A percentile compares a stretch with the other conserved stretches of the same genome.
Evolutionary conservation across 2,329 filamentous ascomycete species (phyloP).

Genomic region (Xylariales sp.): DNA sequence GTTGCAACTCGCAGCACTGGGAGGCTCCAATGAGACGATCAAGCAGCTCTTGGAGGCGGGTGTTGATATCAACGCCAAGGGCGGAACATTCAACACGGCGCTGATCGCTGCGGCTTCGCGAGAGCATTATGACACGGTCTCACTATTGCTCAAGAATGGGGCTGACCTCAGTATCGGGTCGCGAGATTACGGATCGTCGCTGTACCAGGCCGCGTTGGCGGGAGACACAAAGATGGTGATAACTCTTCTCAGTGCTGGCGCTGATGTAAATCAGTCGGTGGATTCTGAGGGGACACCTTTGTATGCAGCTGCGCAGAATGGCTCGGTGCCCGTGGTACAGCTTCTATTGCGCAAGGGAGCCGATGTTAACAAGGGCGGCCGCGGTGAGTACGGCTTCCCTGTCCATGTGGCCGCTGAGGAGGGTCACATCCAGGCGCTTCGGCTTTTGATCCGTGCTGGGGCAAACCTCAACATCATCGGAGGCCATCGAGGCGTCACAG

Average conservation of each 20-base stretch:
- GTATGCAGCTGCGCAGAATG: not conserved
- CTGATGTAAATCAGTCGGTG: not conserved
- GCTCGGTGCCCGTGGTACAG: not conserved
- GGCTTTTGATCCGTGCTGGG: not conserved
- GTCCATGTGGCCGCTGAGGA: not conserved
- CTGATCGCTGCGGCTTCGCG: not conserved
- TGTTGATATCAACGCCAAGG: not conserved
- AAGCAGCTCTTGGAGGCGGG: not conserved
- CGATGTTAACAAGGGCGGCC: not conserved
- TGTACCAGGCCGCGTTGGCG: not conserved
- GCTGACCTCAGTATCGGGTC: not conserved
- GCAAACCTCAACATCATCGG: not conserved
- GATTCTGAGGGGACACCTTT: not conserved
- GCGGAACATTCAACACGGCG: not conserved
- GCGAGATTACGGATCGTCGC: not conserved
- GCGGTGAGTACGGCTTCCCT: not conserved
- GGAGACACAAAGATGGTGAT: not conserved
- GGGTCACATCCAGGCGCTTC: not conserved
- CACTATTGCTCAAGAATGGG: not conserved
- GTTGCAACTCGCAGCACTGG: not conserved
- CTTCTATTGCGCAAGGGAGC: not conserved
- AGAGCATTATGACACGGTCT: not conserved
- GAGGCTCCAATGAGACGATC: not conserved
- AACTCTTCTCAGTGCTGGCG: not conserved
- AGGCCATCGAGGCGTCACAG: not conserved